Percentiles rank a stretch among this genome's conserved stretches.
Evolutionary conservation across 768 basidiomycete species (phyloP).

Genomic region (Lentinula raphanica): DNA sequence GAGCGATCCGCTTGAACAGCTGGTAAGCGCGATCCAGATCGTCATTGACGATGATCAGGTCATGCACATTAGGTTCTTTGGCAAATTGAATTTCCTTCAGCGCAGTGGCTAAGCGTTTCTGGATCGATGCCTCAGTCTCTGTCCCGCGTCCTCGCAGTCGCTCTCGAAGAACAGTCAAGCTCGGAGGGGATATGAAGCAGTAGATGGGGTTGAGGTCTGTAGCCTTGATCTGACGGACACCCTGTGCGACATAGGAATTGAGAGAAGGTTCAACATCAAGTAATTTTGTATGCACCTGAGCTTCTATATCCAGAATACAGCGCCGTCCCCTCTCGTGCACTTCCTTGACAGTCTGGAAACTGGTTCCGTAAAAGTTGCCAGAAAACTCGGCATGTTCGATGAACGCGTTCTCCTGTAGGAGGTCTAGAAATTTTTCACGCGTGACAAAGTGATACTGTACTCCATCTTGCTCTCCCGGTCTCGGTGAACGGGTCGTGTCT

Average conservation of each 20-base stretch:
- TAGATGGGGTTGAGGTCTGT: slow-evolving; percentile 81
- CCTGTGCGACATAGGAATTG: slow-evolving; percentile 44
- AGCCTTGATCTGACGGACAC: slow-evolving; percentile 86
- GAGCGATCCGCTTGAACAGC: slow-evolving; percentile 69
- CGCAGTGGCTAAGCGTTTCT: slow-evolving; percentile 73
- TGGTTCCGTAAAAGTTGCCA: slow-evolving; percentile 91
- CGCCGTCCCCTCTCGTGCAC: slow-evolving; percentile 67
- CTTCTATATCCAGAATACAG: slow-evolving; percentile 94
- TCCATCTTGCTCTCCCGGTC: slow-evolving; percentile 78
- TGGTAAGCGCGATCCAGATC: slow-evolving; percentile 79
- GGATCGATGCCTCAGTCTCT: slow-evolving; percentile 67
- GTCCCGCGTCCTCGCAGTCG: slow-evolving; percentile 81
- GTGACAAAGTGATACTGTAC: slow-evolving; percentile 85
- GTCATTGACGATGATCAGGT: slow-evolving; percentile 87
- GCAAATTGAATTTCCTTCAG: slow-evolving; percentile 82
- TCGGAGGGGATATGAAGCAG: slow-evolving; percentile 89
- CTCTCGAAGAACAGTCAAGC: slow-evolving; percentile 58
- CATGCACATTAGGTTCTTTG: slow-evolving; percentile 64
- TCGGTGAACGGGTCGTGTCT: slow-evolving; percentile 88
- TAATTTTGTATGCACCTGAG: slow-evolving; percentile 57
- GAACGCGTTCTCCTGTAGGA: slow-evolving; percentile 71
- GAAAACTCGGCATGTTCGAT: slow-evolving; percentile 95
- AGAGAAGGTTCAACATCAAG: slow-evolving; percentile 11
- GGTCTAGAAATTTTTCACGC: slow-evolving; percentile 60
- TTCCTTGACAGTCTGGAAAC: slow-evolving; percentile 65